Evolutionary conservation across 176 grass and related monocot species (phyloP), one percentile per base, ranked within the genome.

Genomic region (Aegilops longissima): DNA sequence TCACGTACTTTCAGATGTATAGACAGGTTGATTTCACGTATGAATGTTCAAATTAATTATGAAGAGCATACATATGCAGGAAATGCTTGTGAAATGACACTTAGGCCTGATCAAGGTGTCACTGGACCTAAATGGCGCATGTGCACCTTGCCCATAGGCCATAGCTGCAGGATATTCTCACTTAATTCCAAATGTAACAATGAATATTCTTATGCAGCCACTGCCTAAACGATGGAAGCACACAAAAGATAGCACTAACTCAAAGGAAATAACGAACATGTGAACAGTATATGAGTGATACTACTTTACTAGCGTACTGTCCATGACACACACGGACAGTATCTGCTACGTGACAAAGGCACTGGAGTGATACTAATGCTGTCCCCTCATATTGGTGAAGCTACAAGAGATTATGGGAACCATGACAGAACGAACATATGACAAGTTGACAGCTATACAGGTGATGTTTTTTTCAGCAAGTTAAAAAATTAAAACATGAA

Each of bases 201-300:
- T 40, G 35, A 36, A 8, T 36, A 70, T 70, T 36, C 68, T 71
- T 71, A 71, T 38, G 20, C 25, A 20, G 45, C 47, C 30, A 76
- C 45, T 31, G 20, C 14, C 45, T 54, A 31, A 30, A 76, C 14
- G 4, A 31, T 31, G 45, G 14, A 52, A 76, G 51, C 45, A 47
- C 42, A 54, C 23, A 51, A 39, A 76, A 29, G 73, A 54, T 76
- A 54, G 16, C 73, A 76, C 73, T 76, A 76, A 76, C 73, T 52
- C 29, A 11, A 76, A 76, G 44, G 44, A 54, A 30, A 8, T 30
- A 76, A 76, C 3, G 51, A 20, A 45, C 45, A 76, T 11, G 4
- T 18, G 8, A 76, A 76, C 40, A 75, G 24, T 75, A n/a, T 49
- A 49, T 9, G 71, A 14, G 21, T 17, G 71, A 44, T 52, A 52